Conservation (phyloP, 78 protist species). For the Protostelium mycophagum region DNA sequence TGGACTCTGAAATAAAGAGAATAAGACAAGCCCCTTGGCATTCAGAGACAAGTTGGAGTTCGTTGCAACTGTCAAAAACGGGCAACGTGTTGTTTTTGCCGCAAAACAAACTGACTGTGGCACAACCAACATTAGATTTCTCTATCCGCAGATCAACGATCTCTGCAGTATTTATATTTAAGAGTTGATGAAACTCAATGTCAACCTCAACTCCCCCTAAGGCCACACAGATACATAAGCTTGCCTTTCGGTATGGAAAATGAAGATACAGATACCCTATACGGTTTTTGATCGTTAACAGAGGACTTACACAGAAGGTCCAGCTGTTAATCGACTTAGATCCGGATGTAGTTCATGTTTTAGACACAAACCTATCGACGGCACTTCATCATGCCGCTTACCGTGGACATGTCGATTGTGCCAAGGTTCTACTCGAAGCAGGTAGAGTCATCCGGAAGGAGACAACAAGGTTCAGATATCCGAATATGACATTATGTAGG, state of each 20-base stretch:
- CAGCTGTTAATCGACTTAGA: not conserved
- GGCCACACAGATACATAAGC: not conserved
- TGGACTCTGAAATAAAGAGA: too few relatives aligned
- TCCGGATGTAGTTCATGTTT: not conserved
- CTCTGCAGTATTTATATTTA: too few relatives aligned
- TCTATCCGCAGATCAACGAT: too few relatives aligned
- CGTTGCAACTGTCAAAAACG: too few relatives aligned
- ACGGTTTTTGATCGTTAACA: not conserved
- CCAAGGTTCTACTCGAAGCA: not conserved
- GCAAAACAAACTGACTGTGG: too few relatives aligned
- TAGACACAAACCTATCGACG: not conserved
- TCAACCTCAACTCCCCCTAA: too few relatives aligned
- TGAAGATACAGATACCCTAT: not conserved
- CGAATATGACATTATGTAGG: not conserved
- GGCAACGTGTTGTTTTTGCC: too few relatives aligned
- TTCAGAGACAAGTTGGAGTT: too few relatives aligned
- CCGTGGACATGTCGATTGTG: not conserved
- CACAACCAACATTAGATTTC: too few relatives aligned
- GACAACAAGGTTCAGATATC: not conserved
- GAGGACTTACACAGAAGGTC: not conserved
- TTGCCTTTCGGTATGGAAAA: not conserved
- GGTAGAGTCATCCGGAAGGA: not conserved
- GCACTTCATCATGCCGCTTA: not conserved
- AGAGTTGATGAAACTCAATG: too few relatives aligned
- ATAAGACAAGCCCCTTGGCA: too few relatives aligned